Base-by-base conservation (phyloP, 23 red algal genomes). In the Pyropia haitanensis region DNA sequence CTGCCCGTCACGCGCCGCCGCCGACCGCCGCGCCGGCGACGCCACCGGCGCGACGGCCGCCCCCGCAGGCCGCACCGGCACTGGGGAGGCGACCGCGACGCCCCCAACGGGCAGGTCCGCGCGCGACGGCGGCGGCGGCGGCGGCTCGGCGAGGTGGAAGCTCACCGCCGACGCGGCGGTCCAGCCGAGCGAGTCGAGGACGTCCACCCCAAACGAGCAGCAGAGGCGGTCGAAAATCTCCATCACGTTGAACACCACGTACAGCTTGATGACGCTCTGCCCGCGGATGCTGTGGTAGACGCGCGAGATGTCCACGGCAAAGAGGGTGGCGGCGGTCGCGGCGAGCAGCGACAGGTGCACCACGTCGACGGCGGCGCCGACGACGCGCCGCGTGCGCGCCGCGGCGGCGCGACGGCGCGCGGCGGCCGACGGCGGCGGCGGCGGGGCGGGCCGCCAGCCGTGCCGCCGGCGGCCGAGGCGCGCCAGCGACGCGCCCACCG, bases 191-290 rank as follows among this genome's bases (percentile, higher is more conserved):
- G 60, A 71, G 76, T 90, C 86, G 18, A 90, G 34, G n/a, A 90
- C 60, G 22, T 90, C 86, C 16, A 90, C 67, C 3, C 86, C 86
- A 80, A 90, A 90, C 12, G 72, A 79, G 31, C 58, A 79, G 67
- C 86, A 81, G 9, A 90, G 56, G 8, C 76, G 55, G 49, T 95
- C 90, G 57, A 95, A 87, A 49, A 95, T 95, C 65, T 95, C 90
- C 54, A 95, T 82, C 19, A 95, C 82, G 50, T 95, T 95, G 58
- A 88, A 95, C 44, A 95, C 75, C 48, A 95, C 90, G 18, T 95
- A 95, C 21, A 95, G 59, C 53, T 95, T 95, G 78, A 95, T 86
- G 30, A 83, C 64, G 16, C 61, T 72, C 68, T 95, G 90, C 21
- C 80, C 90, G 20, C 90, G 90, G 72, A 88, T 95, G 68, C 73